Conservation (phyloP, 2,329 filamentous ascomycete genomes). For the Paraconiothyrium brasiliense region DNA sequence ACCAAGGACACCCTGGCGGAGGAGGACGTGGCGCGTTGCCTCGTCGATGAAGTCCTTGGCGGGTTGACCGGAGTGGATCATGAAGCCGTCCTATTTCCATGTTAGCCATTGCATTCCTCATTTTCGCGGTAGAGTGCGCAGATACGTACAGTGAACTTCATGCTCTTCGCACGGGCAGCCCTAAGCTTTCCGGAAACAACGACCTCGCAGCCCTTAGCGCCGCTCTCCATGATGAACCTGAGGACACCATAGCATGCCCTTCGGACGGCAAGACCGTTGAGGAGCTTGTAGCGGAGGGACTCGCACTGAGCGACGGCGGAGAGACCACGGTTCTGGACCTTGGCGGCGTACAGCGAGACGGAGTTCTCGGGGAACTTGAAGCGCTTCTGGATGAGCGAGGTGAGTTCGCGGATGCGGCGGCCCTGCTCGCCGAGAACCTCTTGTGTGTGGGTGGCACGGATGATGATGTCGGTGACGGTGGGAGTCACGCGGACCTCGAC, state of each 20-base stretch:
- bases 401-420: constrained; percentile 99
- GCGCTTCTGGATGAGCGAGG: constrained; percentile 99
- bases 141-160: constrained; percentile 95
- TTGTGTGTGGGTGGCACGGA: constrained; percentile 99
- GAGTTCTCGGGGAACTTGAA: constrained; percentile 99
- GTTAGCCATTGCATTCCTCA: constrained; percentile 26
- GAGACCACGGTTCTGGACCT: constrained; percentile 99
- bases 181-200: constrained; percentile 99
- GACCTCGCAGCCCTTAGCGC: constrained; percentile 99
- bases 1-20: constrained; percentile 99
- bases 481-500: constrained; percentile 99
- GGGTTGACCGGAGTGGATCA: constrained; percentile 99
- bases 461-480: constrained; percentile 99
- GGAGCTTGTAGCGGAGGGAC: constrained; percentile 99
- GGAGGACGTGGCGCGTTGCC: constrained; percentile 98
- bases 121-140: background rate
- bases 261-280: constrained; percentile 98
- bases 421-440: constrained; percentile 99
- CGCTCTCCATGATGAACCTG: constrained; percentile 99
- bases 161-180: constrained; percentile 98
- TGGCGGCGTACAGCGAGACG: constrained; percentile 99
- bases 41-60: constrained; percentile 99
- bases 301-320: constrained; percentile 99
- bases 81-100: constrained; percentile 83
- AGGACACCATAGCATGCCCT: constrained; percentile 99